These are phyloP conservation scores for Melanogaster broomeanus DNA, from an alignment of 768 basidiomycete genomes.

Conservation along the genomic window DNA sequence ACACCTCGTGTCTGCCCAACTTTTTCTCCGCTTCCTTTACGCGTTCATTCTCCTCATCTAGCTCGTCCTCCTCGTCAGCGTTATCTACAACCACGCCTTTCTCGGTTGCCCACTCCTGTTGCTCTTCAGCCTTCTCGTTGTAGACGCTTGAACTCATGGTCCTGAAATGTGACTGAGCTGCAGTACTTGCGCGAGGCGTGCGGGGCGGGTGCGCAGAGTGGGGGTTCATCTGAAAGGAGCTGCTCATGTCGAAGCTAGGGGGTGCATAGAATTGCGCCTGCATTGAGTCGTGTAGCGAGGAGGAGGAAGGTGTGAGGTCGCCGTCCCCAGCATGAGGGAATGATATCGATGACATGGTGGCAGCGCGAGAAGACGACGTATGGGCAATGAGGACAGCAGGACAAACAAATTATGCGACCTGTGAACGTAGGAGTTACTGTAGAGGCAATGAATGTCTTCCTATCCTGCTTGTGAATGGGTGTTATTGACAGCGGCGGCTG, in stretches of 20 bases:
- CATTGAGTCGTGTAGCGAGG: slow-evolving; percentile 36
- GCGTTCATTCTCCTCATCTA: slow-evolving; percentile 50
- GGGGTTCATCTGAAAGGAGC: slow-evolving; percentile 81
- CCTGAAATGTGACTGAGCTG: slow-evolving; percentile 25
- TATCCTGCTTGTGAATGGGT: too few relatives aligned
- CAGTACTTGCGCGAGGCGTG: slow-evolving; percentile 53
- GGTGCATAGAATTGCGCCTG: slow-evolving; percentile 53
- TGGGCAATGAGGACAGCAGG: background rate
- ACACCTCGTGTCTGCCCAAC: slow-evolving; percentile 67
- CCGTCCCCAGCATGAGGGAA: slow-evolving; percentile 52
- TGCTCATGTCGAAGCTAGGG: slow-evolving; percentile 56
- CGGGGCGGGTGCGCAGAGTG: slow-evolving; percentile 78
- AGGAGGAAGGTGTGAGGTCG: slow-evolving; percentile 40
- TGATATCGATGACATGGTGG: slow-evolving; percentile 63
- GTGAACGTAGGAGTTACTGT: too few relatives aligned
- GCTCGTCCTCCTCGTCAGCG: slow-evolving; percentile 40
- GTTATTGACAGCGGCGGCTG: too few relatives aligned
- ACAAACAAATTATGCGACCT: background rate
- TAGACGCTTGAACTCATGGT: slow-evolving; percentile 32
- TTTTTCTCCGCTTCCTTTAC: slow-evolving; percentile 45
- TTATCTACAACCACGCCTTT: slow-evolving; percentile 13
- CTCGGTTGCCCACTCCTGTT: slow-evolving; percentile 14
- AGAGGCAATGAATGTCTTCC: too few relatives aligned
- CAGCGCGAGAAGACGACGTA: background rate
- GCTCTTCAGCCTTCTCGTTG: slow-evolving; percentile 44